A percentile compares a stretch with the other conserved stretches of the same genome.
phyloP scores from a whole-genome alignment of 352 stramenopile genomes.

The Hyaloperonospora brassicae region DNA sequence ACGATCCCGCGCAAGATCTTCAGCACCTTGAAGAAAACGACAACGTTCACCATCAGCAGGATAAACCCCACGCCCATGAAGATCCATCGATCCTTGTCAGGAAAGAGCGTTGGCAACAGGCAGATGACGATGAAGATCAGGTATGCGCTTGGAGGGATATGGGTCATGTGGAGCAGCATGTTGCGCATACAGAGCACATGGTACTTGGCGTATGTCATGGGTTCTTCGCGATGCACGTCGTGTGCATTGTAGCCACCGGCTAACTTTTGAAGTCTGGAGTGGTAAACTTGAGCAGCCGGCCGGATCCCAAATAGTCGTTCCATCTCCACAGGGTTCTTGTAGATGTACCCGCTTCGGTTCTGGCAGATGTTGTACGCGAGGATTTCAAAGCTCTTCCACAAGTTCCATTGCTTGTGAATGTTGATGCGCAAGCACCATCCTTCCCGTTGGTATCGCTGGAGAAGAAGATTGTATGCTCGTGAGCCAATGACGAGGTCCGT shows the following conservation, averaged over 20 bases:
- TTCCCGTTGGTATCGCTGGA: conserved; percentile 74
- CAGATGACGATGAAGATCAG: conserved; percentile 66
- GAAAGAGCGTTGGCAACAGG: conserved; percentile 58
- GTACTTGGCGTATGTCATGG: conserved; percentile 65
- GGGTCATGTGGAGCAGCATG: conserved; percentile 70
- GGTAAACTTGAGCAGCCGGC: conserved; percentile 7
- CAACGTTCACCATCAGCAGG: conserved; percentile 55
- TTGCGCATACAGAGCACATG: conserved; percentile 84
- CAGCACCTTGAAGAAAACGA: conserved; percentile 85
- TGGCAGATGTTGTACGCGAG: conserved; percentile 86
- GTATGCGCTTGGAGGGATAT: conserved; percentile 72
- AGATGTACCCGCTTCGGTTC: conserved; percentile 79
- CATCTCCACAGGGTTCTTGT: conserved; percentile 85
- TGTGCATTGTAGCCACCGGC: conserved; percentile 2
- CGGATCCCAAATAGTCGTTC: conserved; percentile 63
- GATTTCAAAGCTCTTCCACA: conserved; percentile 86
- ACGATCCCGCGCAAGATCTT: conserved; percentile 75
- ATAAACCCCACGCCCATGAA: conserved; percentile 54
- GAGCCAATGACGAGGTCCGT: conserved; percentile 74
- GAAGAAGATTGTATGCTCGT: conserved; percentile 57
- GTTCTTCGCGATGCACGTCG: conserved; percentile 20
- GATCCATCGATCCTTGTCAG: conserved; percentile 60
- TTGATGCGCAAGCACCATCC: conserved; percentile 77
- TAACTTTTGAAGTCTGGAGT: conserved; percentile 1
- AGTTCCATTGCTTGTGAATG: conserved; percentile 70